A percentile compares a stretch with the other conserved stretches of the same genome.
These are phyloP conservation scores for Atractiella rhizophila DNA, from an alignment of 768 basidiomycete species.

Conservation along the genomic window DNA sequence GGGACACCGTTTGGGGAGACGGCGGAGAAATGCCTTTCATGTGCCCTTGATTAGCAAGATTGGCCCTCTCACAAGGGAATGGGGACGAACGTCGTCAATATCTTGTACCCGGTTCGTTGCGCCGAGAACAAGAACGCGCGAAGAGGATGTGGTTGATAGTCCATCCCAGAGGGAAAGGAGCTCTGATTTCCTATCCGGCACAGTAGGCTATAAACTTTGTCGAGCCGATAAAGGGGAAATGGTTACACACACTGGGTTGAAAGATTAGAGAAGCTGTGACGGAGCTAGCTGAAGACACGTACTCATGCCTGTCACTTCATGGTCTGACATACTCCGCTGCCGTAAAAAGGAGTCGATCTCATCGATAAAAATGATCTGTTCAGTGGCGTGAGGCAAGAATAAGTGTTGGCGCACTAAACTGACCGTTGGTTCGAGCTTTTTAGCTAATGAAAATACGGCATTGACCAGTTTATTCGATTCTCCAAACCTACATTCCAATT, in stretches of 20 bases:
- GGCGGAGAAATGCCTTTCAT: constrained; percentile 22
- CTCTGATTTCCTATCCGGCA: constrained; percentile 17
- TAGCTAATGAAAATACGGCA: constrained; percentile 73
- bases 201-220: background rate
- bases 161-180: constrained; percentile 66
- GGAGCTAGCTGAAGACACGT: constrained; percentile 37
- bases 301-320: constrained; percentile 97
- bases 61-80: constrained; percentile 34
- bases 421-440: constrained; percentile 72
- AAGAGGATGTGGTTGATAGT: constrained; percentile 38
- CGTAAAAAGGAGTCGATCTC: constrained; percentile 91
- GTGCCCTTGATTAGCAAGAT: constrained; percentile 5
- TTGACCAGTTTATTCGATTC: constrained; percentile 88
- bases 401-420: too few species aligned
- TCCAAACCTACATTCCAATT: constrained; percentile 35
- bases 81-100: constrained; percentile 62
- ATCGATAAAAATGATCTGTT: constrained; percentile 98
- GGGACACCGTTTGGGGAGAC: constrained; percentile 94
- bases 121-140: constrained; percentile 69
- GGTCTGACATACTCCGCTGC: constrained; percentile 63
- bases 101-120: constrained; percentile 90
- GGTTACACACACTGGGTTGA: constrained; percentile 12
- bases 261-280: background rate
- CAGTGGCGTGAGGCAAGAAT: too few species aligned
- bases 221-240: background rate